phyloP scores from a whole-genome alignment of 306 rosid species.

The Cyclanthera cordifolia region DNA sequence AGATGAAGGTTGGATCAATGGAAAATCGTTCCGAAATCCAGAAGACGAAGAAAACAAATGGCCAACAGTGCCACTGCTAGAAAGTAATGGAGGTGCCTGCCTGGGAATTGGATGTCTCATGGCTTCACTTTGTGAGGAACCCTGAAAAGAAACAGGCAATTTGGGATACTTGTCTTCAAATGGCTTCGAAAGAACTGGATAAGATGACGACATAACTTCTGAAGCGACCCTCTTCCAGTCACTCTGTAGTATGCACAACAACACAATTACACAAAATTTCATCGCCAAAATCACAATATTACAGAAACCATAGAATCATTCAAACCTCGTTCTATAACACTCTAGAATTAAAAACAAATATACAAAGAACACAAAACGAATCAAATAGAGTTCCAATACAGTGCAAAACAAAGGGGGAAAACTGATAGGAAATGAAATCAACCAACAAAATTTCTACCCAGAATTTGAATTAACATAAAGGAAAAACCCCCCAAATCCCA shows the following conservation, averaged over 20 bases:
- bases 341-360: not conserved
- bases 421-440: not conserved
- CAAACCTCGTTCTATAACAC: slow-evolving; percentile 2
- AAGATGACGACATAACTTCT: slow-evolving; percentile 40
- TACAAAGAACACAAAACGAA: not conserved
- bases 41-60: slow-evolving; percentile 32
- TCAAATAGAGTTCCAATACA: not conserved
- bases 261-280: slow-evolving; percentile 2
- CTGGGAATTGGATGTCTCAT: slow-evolving; percentile 25
- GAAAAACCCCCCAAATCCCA: not conserved
- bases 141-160: slow-evolving; percentile 40
- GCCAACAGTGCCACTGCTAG: slow-evolving; percentile 27
- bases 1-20: slow-evolving; percentile 24
- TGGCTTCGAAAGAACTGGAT: slow-evolving; percentile 29
- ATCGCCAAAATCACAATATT: not conserved
- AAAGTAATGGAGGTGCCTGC: slow-evolving; percentile 32
- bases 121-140: slow-evolving; percentile 28
- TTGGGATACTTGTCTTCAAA: slow-evolving; percentile 31
- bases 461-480: not conserved
- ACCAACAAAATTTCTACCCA: not conserved
- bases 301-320: slow-evolving; percentile 3
- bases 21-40: slow-evolving; percentile 21
- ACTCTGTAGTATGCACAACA: slow-evolving; percentile 13
- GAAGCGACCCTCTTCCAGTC: slow-evolving; percentile 19
- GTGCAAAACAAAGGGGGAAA: not conserved